A percentile compares a stretch with the other conserved stretches of the same genome.
These are phyloP conservation scores for Candida alai DNA, from an alignment of 805 yeast species.

Conservation along the genomic window DNA sequence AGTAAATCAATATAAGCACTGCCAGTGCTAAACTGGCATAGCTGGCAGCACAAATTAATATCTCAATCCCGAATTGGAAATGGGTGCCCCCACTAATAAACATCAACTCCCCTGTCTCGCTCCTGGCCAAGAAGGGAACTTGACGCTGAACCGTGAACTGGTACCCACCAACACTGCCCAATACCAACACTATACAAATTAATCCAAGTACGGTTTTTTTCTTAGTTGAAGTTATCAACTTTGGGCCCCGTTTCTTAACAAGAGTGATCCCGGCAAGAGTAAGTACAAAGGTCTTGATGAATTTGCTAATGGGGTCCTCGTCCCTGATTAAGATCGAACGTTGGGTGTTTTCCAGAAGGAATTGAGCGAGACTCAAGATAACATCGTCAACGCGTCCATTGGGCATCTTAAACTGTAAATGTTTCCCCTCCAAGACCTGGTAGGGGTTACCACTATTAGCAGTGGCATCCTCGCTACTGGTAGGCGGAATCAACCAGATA, in stretches of 20 bases:
- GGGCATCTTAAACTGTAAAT: conserved; percentile 35
- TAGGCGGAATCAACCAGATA: conserved; percentile 63
- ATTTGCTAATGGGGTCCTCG: conserved; percentile 38
- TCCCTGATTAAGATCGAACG: conserved; percentile 40
- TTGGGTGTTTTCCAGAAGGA: conserved; percentile 44
- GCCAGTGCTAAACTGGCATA: conserved; percentile 46
- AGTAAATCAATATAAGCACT: conserved; percentile 37
- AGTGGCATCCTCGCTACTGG: conserved; percentile 14
- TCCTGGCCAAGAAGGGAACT: conserved; percentile 58
- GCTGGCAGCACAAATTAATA: conserved; percentile 46
- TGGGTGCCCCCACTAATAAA: conserved; percentile 60
- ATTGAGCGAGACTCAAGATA: conserved; percentile 49
- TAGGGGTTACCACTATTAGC: conserved; percentile 10
- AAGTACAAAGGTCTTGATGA: conserved; percentile 41
- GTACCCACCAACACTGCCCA: conserved; percentile 54
- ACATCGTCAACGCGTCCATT: conserved; percentile 32
- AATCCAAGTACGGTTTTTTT: conserved; percentile 16
- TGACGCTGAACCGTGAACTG: conserved; percentile 58
- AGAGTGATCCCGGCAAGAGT: conserved; percentile 44
- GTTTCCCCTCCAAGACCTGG: conserved; percentile 24
- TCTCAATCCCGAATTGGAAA: conserved; percentile 71
- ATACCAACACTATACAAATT: conserved; percentile 27
- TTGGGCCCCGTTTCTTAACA: conserved; percentile 46
- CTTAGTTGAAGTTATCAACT: conserved; percentile 14
- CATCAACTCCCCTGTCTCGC: conserved; percentile 49